A percentile compares a stretch with the other conserved stretches of the same genome.
Evolutionary conservation across 2,329 filamentous ascomycete genomes (phyloP).

Genomic region (Diaporthe nobilis): DNA sequence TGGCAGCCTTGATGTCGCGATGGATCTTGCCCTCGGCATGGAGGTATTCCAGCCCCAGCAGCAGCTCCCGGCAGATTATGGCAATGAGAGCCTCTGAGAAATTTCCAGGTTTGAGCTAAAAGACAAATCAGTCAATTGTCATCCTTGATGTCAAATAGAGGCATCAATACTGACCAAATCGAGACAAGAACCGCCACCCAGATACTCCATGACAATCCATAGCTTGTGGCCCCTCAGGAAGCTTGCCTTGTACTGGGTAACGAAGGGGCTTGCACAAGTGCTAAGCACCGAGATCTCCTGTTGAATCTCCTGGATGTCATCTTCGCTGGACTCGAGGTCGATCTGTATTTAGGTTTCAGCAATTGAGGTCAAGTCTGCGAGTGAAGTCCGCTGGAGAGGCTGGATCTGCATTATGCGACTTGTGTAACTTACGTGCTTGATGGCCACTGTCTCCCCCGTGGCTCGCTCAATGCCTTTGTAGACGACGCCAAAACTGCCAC

Average conservation of each 20-base stretch:
- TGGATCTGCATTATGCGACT: slow-evolving; percentile 50
- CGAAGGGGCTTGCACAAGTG: slow-evolving; percentile 93
- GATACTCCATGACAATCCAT: slow-evolving; percentile 99
- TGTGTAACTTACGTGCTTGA: slow-evolving; percentile 87
- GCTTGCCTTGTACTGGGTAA: slow-evolving; percentile 96
- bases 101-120: slow-evolving; percentile 86
- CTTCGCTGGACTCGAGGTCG: slow-evolving; percentile 97
- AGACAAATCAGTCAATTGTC: slow-evolving; percentile 46
- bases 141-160: not conserved
- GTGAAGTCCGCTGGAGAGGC: not conserved
- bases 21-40: slow-evolving; percentile 97
- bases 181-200: slow-evolving; percentile 94
- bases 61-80: slow-evolving; percentile 92
- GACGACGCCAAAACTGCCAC: slow-evolving; percentile 97
- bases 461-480: slow-evolving; percentile 95
- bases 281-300: slow-evolving; percentile 96
- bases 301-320: slow-evolving; percentile 98
- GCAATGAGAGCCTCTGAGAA: slow-evolving; percentile 94
- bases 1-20: slow-evolving; percentile 96
- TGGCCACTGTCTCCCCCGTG: slow-evolving; percentile 93
- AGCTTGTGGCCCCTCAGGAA: slow-evolving; percentile 97
- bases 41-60: slow-evolving; percentile 92
- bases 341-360: slow-evolving; percentile 72
- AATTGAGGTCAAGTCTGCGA: slow-evolving; percentile 30
- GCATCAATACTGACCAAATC: slow-evolving; percentile 77